phyloP scores from a whole-genome alignment of 306 rosid species.

The Lablab purpureus region DNA sequence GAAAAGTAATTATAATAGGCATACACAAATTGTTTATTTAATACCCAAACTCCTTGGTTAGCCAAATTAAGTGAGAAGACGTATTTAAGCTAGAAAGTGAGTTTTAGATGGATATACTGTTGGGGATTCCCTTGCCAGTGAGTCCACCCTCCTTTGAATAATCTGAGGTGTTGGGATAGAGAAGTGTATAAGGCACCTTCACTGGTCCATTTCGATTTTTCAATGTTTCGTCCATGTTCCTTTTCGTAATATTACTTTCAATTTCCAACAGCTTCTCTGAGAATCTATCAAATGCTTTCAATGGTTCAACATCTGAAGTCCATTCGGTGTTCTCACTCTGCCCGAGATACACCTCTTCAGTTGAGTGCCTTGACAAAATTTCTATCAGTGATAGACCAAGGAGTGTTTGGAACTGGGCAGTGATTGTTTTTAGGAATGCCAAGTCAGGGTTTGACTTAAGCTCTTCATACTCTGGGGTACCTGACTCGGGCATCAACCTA shows the following conservation, averaged over 20 bases:
- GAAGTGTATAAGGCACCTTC: slow-evolving; percentile 75
- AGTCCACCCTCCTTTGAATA: slow-evolving; percentile 73
- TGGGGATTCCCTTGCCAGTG: slow-evolving; percentile 94
- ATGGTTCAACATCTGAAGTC: slow-evolving; percentile 68
- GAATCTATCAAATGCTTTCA: slow-evolving; percentile 70
- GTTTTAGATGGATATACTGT: slow-evolving; percentile 75
- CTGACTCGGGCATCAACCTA: slow-evolving; percentile 94
- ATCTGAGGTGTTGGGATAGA: slow-evolving; percentile 84
- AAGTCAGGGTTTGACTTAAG: slow-evolving; percentile 72
- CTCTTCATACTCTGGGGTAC: slow-evolving; percentile 76
- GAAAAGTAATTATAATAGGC: neutral
- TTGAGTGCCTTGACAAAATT: slow-evolving; percentile 80
- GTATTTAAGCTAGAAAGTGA: neutral
- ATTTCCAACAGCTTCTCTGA: slow-evolving; percentile 60
- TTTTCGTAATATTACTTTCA: slow-evolving; percentile 61
- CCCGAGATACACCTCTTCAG: slow-evolving; percentile 91
- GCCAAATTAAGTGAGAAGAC: neutral
- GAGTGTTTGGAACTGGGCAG: slow-evolving; percentile 88
- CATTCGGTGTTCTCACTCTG: slow-evolving; percentile 70
- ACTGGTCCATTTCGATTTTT: slow-evolving; percentile 82
- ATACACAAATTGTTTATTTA: neutral
- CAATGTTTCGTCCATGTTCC: slow-evolving; percentile 64
- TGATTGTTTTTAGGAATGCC: slow-evolving; percentile 85
- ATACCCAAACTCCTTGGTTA: neutral
- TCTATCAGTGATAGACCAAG: slow-evolving; percentile 89